These are phyloP conservation scores for Geotrichum phurueaensis DNA, from an alignment of 1,139 yeast species.

Conservation along the genomic window DNA sequence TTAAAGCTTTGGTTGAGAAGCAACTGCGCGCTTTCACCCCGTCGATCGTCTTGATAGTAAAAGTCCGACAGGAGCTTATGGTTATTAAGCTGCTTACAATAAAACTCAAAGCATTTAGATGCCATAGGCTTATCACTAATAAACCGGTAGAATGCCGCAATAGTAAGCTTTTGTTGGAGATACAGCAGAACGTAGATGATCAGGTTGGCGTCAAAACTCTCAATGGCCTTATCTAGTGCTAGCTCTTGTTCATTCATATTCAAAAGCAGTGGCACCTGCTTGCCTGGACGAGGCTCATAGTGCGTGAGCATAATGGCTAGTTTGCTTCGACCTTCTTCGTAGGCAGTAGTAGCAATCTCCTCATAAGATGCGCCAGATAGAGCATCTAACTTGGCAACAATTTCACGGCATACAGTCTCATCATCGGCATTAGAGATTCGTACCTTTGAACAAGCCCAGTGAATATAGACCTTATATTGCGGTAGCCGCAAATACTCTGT, in stretches of 20 bases:
- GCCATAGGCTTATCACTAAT: slow-evolving; percentile 44
- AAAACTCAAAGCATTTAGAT: slow-evolving; percentile 41
- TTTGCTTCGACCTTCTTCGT: slow-evolving; percentile 71
- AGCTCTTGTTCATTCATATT: slow-evolving; percentile 66
- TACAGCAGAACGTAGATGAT: slow-evolving; percentile 54
- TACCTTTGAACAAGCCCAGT: slow-evolving; percentile 80
- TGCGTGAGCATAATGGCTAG: slow-evolving; percentile 62
- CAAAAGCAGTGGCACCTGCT: slow-evolving; percentile 58
- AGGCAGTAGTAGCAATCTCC: slow-evolving; percentile 62
- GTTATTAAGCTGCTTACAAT: slow-evolving; percentile 35
- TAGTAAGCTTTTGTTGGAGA: slow-evolving; percentile 44
- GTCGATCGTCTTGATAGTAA: slow-evolving; percentile 55
- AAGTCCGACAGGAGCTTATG: slow-evolving; percentile 43
- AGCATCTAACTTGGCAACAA: slow-evolving; percentile 43
- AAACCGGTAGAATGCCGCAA: slow-evolving; percentile 53
- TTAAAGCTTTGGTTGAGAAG: slow-evolving; percentile 34
- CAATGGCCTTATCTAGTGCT: slow-evolving; percentile 65
- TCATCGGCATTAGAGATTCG: slow-evolving; percentile 55
- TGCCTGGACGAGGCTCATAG: slow-evolving; percentile 59
- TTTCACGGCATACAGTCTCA: slow-evolving; percentile 46
- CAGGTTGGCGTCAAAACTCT: slow-evolving; percentile 60
- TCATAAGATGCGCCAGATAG: slow-evolving; percentile 50
- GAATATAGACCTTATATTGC: slow-evolving; percentile 52
- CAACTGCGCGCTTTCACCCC: slow-evolving; percentile 43
- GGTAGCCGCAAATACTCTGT: slow-evolving; percentile 51